Conservation (phyloP, 306 rosid species). For the Dryas drummondii region DNA sequence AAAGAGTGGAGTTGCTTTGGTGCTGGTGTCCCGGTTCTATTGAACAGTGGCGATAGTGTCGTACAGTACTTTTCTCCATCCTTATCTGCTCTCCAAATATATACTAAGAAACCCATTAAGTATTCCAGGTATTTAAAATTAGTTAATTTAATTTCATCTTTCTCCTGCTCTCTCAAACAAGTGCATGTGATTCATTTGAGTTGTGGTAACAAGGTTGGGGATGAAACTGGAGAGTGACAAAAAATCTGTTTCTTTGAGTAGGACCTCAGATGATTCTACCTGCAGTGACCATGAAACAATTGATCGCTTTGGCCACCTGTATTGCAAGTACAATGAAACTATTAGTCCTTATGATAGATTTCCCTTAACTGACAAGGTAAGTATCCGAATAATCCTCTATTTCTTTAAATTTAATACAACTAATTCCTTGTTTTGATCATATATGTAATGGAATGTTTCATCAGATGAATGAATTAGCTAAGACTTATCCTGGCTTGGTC, state of each 20-base stretch:
- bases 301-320: slow-evolving; percentile 21
- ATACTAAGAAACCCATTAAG: slow-evolving; percentile 1
- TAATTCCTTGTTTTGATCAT: neutral
- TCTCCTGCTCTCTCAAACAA: neutral
- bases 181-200: too few species aligned
- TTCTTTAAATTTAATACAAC: neutral
- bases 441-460: neutral
- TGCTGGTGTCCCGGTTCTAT: slow-evolving; percentile 25
- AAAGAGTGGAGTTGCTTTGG: slow-evolving; percentile 20
- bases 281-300: neutral
- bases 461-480: slow-evolving; percentile 28
- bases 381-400: neutral
- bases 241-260: neutral
- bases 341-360: slow-evolving; percentile 20
- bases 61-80: slow-evolving; percentile 31
- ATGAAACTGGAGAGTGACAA: slow-evolving; percentile 20
- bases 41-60: slow-evolving; percentile 20
- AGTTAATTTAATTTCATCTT: neutral
- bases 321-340: slow-evolving; percentile 28
- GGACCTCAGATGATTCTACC: slow-evolving; percentile 8
- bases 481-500: slow-evolving; percentile 20
- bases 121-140: slow-evolving; percentile 9
- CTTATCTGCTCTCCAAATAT: slow-evolving; percentile 32
- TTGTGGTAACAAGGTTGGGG: neutral
- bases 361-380: slow-evolving; percentile 23